Conservation (phyloP, 2,329 filamentous ascomycete species). For the Phyllosticta citriasiana region DNA sequence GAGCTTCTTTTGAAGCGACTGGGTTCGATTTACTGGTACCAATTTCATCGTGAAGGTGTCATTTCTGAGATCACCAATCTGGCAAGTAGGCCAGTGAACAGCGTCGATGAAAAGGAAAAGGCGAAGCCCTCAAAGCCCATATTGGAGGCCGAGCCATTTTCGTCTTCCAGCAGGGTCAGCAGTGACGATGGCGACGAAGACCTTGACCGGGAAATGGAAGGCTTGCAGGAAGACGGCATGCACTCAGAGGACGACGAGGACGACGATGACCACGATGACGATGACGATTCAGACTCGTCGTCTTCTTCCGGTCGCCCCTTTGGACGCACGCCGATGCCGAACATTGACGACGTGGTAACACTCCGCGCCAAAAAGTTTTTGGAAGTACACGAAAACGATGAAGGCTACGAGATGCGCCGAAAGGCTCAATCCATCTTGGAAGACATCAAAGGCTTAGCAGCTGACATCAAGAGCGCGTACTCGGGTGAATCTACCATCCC, state of each 20-base stretch:
- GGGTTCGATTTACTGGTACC: constrained; percentile 82
- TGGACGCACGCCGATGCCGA: constrained; percentile 20
- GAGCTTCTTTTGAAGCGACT: constrained; percentile 78
- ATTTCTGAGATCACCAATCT: constrained; percentile 83
- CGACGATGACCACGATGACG: constrained; percentile 36
- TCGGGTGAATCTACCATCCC: constrained; percentile 32
- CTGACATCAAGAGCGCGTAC: constrained; percentile 64
- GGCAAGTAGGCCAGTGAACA: constrained; percentile 41
- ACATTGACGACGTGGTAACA: constrained; percentile 63
- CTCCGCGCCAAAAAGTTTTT: constrained; percentile 74
- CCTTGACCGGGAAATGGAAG: constrained; percentile 37
- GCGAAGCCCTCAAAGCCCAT: constrained; percentile 15
- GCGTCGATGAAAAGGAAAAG: constrained; percentile 19
- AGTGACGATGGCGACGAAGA: constrained; percentile 22
- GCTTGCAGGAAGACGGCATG: constrained; percentile 43
- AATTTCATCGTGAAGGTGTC: constrained; percentile 94
- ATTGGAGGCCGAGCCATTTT: constrained; percentile 18
- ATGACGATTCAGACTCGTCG: constrained; percentile 55
- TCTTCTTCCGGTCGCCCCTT: constrained; percentile 33
- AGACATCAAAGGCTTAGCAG: constrained; percentile 60
- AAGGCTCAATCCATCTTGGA: constrained; percentile 69
- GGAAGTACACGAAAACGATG: constrained; percentile 69
- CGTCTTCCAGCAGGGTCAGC: constrained; percentile 18
- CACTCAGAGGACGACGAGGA: constrained; percentile 41
- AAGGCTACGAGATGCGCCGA: constrained; percentile 62